phyloP scores from a whole-genome alignment of 108 stramenopile species.

The Nannochloropsis gaditana region DNA sequence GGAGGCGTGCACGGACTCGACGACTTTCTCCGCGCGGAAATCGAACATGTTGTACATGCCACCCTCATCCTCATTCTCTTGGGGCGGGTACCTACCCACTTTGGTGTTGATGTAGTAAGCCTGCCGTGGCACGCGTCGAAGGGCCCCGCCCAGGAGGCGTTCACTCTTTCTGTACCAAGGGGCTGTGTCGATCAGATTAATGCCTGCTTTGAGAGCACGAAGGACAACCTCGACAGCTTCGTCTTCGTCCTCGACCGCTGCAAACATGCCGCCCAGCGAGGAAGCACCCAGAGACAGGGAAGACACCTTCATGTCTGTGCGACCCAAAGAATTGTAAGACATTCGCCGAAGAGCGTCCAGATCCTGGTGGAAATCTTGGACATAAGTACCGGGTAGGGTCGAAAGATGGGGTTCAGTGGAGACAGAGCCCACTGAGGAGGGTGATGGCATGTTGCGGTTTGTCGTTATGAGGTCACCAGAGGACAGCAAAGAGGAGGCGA shows the following conservation, averaged over 20 bases:
- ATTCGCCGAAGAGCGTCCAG: neutral
- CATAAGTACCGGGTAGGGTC: neutral
- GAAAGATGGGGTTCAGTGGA: neutral
- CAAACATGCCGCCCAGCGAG: neutral
- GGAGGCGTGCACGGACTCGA: neutral
- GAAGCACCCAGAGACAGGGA: neutral
- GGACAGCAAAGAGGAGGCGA: too few species aligned
- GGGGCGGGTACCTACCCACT: neutral
- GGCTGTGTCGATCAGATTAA: neutral
- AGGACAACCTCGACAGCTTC: neutral
- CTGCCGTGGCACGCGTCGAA: neutral
- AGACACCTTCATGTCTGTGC: neutral
- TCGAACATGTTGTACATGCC: neutral
- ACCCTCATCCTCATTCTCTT: neutral
- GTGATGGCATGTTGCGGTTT: too few species aligned
- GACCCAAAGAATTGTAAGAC: neutral
- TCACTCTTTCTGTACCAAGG: neutral
- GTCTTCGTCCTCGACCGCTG: neutral
- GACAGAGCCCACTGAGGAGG: too few species aligned
- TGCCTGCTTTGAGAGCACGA: neutral
- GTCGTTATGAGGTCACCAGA: too few species aligned
- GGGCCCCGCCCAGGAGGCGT: neutral
- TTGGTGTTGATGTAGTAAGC: slow-evolving; percentile 18
- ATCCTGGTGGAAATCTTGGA: neutral
- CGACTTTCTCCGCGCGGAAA: neutral